These are phyloP conservation scores for Ophiostoma perfectum DNA, from an alignment of 2,329 filamentous ascomycete genomes.

Conservation along the genomic window DNA sequence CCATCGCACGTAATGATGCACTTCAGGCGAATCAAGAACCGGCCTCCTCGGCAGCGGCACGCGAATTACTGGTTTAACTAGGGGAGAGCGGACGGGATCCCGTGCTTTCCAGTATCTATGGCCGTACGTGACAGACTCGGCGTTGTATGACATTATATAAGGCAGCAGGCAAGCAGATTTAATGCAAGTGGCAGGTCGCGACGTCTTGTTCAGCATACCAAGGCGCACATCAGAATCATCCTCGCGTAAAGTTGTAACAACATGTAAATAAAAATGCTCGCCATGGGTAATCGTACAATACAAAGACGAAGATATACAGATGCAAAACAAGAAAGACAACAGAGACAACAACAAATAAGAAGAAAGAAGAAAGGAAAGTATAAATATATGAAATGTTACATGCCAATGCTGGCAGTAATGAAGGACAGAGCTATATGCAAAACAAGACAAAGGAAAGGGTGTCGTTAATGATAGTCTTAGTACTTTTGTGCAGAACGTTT, in stretches of 20 bases:
- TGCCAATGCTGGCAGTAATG: background rate
- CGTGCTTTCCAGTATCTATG: too few species aligned
- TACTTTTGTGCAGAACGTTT: background rate
- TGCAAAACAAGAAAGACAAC: background rate
- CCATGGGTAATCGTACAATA: slow-evolving; percentile 8
- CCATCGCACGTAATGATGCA: too few species aligned
- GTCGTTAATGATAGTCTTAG: background rate
- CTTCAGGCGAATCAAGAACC: too few species aligned
- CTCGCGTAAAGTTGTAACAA: background rate
- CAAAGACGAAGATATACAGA: background rate
- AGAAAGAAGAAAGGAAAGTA: background rate
- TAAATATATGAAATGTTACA: background rate
- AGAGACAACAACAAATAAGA: background rate
- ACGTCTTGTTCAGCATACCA: background rate
- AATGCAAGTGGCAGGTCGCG: too few species aligned
- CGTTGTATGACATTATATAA: too few species aligned
- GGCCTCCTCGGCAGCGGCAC: too few species aligned
- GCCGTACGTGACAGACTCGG: too few species aligned
- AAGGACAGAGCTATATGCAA: background rate
- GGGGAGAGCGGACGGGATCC: too few species aligned
- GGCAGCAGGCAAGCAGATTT: too few species aligned
- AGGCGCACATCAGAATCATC: background rate
- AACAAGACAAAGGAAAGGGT: background rate
- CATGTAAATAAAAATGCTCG: slow-evolving; percentile 3
- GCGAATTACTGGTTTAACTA: too few species aligned